phyloP scores from a whole-genome alignment of 306 rosid species.

The Casuarina glauca region DNA sequence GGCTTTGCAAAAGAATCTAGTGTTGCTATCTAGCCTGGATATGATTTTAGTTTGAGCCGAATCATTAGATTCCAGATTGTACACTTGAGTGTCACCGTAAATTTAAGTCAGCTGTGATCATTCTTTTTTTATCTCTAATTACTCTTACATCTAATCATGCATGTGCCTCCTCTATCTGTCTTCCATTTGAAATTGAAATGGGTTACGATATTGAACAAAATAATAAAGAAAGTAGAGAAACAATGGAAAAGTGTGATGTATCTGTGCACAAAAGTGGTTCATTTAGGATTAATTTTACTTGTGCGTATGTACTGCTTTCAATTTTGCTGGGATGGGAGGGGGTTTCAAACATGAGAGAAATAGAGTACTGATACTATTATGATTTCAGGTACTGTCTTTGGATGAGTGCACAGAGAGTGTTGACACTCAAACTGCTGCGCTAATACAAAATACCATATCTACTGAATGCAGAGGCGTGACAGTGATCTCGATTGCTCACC shows the following conservation, averaged over 20 bases:
- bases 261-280: neutral
- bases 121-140: neutral
- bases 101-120: neutral
- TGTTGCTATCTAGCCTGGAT: neutral
- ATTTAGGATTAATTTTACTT: neutral
- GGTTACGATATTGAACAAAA: neutral
- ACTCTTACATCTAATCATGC: neutral
- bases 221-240: neutral
- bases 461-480: conserved; percentile 79
- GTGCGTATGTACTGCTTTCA: neutral
- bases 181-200: neutral
- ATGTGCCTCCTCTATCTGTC: neutral
- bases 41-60: neutral
- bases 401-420: conserved; percentile 96
- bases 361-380: neutral
- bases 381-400: conserved; percentile 77
- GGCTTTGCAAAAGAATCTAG: neutral
- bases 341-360: neutral
- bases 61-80: neutral
- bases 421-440: conserved; percentile 81
- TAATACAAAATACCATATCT: conserved; percentile 72
- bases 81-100: neutral
- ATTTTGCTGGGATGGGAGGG: neutral
- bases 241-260: neutral
- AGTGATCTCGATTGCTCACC: conserved; percentile 89